Conservation (phyloP, 139 green algal species). For the Chlamydomonas applanata region DNA sequence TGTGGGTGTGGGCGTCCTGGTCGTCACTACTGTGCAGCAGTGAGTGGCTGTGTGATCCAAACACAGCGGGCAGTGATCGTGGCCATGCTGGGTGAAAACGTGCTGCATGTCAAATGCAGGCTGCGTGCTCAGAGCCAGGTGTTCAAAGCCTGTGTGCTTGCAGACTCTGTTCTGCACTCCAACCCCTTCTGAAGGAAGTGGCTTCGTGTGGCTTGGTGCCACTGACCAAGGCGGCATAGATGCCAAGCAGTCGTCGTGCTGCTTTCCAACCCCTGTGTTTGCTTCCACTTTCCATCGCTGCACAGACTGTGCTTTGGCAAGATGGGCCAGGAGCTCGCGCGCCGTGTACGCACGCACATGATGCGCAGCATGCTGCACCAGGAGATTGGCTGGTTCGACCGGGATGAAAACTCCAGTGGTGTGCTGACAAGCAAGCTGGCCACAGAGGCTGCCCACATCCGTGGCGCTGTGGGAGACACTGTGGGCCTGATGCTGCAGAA, state of each 20-base stretch:
- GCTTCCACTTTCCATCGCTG: not conserved
- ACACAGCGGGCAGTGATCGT: too few relatives aligned
- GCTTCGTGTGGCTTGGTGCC: too few relatives aligned
- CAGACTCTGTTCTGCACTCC: too few relatives aligned
- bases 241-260: too few relatives aligned
- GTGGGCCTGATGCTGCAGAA: conserved; percentile 41
- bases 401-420: conserved; percentile 54
- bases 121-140: too few relatives aligned
- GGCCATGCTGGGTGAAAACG: too few relatives aligned
- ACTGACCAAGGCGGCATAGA: too few relatives aligned
- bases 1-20: not conserved
- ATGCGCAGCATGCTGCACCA: conserved; percentile 46
- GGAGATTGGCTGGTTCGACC: conserved; percentile 51
- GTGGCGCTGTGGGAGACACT: conserved; percentile 60
- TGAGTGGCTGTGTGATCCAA: not conserved
- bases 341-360: conserved; percentile 46
- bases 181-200: too few relatives aligned
- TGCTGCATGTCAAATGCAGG: too few relatives aligned
- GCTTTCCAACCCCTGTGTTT: not conserved
- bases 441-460: conserved; percentile 57
- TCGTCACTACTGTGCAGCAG: not conserved
- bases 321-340: conserved; percentile 52
- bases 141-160: too few relatives aligned
- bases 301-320: conserved; percentile 33
- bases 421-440: conserved; percentile 56